Evolutionary conservation across 2,329 filamentous ascomycete species (phyloP).

Genomic region (Cercospora sp.): DNA sequence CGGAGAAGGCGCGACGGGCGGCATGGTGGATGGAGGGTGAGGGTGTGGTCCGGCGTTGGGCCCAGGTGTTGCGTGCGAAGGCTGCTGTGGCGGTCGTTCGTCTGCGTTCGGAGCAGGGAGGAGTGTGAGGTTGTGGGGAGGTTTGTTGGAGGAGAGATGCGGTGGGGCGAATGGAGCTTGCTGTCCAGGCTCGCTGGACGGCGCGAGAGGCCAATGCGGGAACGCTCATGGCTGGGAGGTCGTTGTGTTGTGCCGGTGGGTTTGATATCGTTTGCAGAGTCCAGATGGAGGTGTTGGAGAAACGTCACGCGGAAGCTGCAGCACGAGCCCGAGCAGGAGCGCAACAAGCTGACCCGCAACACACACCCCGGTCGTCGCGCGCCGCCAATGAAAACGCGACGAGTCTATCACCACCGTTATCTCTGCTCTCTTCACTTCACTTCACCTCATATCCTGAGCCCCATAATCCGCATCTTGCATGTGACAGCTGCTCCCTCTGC

Average conservation of each 20-base stretch:
- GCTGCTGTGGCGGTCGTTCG: slow-evolving; percentile 28
- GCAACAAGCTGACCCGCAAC: background rate
- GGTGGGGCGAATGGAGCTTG: slow-evolving; percentile 33
- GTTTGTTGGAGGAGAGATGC: slow-evolving; percentile 22
- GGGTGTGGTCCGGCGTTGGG: slow-evolving; percentile 15
- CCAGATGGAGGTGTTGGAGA: background rate
- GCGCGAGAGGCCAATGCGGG: slow-evolving; percentile 27
- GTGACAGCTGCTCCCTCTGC: background rate
- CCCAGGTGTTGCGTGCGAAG: slow-evolving; percentile 27
- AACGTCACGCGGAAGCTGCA: background rate
- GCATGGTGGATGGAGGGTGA: slow-evolving; percentile 13
- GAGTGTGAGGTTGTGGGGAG: slow-evolving; percentile 13
- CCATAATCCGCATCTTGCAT: slow-evolving; percentile 3
- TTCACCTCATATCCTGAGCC: background rate
- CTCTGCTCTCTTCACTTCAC: slow-evolving; percentile 1
- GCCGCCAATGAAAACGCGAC: slow-evolving; percentile 14
- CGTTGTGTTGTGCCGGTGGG: background rate
- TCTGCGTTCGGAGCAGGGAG: slow-evolving; percentile 1
- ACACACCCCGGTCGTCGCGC: slow-evolving; percentile 1
- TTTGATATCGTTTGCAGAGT: background rate
- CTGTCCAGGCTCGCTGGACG: slow-evolving; percentile 43
- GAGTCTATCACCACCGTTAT: slow-evolving; percentile 1
- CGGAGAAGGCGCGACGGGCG: slow-evolving; percentile 59
- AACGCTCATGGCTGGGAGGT: slow-evolving; percentile 9
- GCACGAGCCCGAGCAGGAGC: background rate